A percentile compares a stretch with the other conserved stretches of the same genome.
Evolutionary conservation across 176 grass and related monocot species (phyloP).

Genomic region (Sorghum bicolor): DNA sequence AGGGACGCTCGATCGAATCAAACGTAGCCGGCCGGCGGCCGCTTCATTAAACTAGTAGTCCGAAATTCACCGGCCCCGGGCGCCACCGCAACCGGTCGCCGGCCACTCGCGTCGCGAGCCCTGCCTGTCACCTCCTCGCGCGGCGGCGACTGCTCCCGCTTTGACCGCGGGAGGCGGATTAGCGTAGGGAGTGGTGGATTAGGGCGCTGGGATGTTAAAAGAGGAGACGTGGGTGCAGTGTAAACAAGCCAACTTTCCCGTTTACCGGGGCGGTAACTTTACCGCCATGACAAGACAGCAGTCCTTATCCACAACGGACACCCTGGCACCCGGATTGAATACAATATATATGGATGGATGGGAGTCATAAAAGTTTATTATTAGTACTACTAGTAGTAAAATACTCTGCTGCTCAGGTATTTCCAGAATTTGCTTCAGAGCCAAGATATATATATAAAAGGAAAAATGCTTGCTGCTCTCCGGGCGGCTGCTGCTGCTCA

Average conservation of each 20-base stretch:
- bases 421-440: background rate
- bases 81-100: background rate
- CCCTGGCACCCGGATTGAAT: conserved; percentile 16
- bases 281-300: conserved; percentile 30
- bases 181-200: background rate
- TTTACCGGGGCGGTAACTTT: conserved; percentile 42
- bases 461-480: background rate
- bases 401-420: background rate
- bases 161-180: background rate
- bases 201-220: background rate
- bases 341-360: too few species aligned
- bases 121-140: background rate
- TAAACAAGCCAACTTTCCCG: background rate
- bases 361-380: too few species aligned
- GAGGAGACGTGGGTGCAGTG: background rate
- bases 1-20: background rate
- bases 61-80: background rate
- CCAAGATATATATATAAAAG: background rate
- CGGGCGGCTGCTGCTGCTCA: background rate
- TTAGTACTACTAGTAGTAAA: background rate
- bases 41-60: background rate
- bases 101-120: background rate
- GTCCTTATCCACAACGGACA: conserved; percentile 43
- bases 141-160: background rate
- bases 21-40: background rate